Conservation (phyloP, 345 rosid species). For the Eucalyptus polybractea region DNA sequence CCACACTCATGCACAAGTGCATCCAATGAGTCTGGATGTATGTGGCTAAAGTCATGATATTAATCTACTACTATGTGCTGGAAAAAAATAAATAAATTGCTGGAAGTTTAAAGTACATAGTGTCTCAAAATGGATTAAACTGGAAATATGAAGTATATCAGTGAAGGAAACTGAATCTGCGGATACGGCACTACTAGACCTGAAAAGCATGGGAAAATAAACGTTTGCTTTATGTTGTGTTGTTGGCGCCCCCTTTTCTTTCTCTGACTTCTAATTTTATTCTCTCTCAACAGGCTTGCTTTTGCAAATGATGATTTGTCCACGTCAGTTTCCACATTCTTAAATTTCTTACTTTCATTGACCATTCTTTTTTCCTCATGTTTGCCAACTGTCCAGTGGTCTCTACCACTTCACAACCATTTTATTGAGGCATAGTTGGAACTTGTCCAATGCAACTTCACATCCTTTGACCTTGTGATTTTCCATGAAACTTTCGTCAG, state of each 20-base stretch:
- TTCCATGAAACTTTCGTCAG: not conserved
- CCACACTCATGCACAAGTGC: not conserved
- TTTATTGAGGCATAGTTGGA: not conserved
- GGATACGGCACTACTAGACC: not conserved
- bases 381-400: not conserved
- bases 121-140: not conserved
- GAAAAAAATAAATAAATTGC: not conserved
- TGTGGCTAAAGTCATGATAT: not conserved
- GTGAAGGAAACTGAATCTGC: not conserved
- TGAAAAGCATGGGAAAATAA: not conserved
- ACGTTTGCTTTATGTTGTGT: not conserved
- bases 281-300: not conserved
- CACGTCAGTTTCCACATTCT: not conserved
- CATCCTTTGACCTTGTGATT: not conserved
- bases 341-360: not conserved
- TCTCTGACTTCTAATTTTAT: not conserved
- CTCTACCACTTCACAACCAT: not conserved
- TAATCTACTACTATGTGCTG: not conserved
- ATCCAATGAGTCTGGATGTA: not conserved
- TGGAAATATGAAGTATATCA: not conserved
- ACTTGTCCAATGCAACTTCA: not conserved
- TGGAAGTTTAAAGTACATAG: not conserved
- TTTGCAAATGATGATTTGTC: not conserved
- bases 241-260: not conserved
- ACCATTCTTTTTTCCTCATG: not conserved